Percentiles rank a stretch among this genome's conserved stretches.
Conservation (phyloP, 1,139 yeast genomes). For the Hyphopichia burtonii region DNA sequence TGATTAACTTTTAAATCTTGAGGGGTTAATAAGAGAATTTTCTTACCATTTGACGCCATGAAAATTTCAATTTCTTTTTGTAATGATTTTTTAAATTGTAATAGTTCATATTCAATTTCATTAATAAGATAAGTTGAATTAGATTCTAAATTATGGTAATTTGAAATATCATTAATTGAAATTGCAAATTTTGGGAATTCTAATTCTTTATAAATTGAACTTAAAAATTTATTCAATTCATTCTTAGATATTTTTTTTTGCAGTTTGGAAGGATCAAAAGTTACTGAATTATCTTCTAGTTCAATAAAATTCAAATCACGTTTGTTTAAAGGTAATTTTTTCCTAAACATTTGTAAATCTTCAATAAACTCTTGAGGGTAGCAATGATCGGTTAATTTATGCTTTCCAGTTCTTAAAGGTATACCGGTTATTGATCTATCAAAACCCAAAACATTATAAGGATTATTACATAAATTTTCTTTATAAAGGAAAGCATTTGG, state of each 20-base stretch:
- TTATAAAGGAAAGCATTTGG: conserved; percentile 28
- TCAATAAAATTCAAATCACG: conserved; percentile 41
- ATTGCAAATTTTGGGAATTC: conserved; percentile 30
- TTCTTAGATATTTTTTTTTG: background rate
- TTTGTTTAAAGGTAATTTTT: conserved; percentile 35
- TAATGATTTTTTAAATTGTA: conserved; percentile 27
- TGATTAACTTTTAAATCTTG: conserved; percentile 28
- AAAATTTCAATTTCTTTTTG: conserved; percentile 32
- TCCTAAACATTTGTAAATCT: conserved; percentile 34
- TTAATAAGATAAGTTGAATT: conserved; percentile 2
- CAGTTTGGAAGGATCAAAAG: conserved; percentile 19
- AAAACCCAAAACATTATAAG: conserved; percentile 46
- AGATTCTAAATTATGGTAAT: conserved; percentile 27
- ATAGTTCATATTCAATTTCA: conserved; percentile 31
- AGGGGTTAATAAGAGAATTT: conserved; percentile 21
- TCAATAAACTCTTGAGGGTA: conserved; percentile 44
- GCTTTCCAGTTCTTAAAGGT: conserved; percentile 33
- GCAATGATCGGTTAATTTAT: conserved; percentile 12
- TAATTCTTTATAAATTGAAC: conserved; percentile 21
- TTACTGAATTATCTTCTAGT: conserved; percentile 20
- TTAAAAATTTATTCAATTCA: conserved; percentile 11
- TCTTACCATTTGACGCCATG: conserved; percentile 20
- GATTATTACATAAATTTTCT: conserved; percentile 30
- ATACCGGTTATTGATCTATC: conserved; percentile 42
- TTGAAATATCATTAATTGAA: conserved; percentile 25